A percentile compares a stretch with the other conserved stretches of the same genome.
Evolutionary conservation across 768 basidiomycete species (phyloP).

Genomic region (Hypholoma sublateritium): DNA sequence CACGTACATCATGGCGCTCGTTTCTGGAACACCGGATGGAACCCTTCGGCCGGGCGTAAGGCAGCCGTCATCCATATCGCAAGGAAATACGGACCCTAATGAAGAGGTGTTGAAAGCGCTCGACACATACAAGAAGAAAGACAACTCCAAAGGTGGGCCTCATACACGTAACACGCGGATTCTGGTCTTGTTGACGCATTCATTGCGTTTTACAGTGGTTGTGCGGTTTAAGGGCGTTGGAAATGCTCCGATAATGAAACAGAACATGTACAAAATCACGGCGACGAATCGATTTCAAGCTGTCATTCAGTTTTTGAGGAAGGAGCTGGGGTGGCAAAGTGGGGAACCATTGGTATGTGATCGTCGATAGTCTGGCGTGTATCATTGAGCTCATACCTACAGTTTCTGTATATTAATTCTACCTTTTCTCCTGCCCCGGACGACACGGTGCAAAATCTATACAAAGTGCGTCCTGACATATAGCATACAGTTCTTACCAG

Average conservation of each 20-base stretch:
- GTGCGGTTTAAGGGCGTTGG: conserved; percentile 98
- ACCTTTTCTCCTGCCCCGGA: conserved; percentile 84
- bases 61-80: conserved; percentile 27
- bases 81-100: conserved; percentile 30
- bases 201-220: conserved; percentile 59
- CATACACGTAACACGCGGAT: neutral
- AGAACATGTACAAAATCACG: conserved; percentile 98
- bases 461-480: conserved; percentile 46
- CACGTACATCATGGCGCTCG: conserved; percentile 23
- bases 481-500: neutral
- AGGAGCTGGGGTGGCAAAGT: conserved; percentile 84
- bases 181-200: neutral
- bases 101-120: conserved; percentile 68
- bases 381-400: conserved; percentile 31
- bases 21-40: conserved; percentile 24
- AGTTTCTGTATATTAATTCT: conserved; percentile 67
- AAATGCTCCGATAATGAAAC: conserved; percentile 98
- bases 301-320: conserved; percentile 90
- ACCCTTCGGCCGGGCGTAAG: conserved; percentile 24
- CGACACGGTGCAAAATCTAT: conserved; percentile 77
- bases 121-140: conserved; percentile 86
- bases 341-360: conserved; percentile 78
- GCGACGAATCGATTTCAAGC: conserved; percentile 93
- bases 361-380: conserved; percentile 13
- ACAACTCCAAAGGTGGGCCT: conserved; percentile 67